These are phyloP conservation scores for Otatea glauca DNA, from an alignment of 176 grass and related monocot genomes.

Conservation along the genomic window DNA sequence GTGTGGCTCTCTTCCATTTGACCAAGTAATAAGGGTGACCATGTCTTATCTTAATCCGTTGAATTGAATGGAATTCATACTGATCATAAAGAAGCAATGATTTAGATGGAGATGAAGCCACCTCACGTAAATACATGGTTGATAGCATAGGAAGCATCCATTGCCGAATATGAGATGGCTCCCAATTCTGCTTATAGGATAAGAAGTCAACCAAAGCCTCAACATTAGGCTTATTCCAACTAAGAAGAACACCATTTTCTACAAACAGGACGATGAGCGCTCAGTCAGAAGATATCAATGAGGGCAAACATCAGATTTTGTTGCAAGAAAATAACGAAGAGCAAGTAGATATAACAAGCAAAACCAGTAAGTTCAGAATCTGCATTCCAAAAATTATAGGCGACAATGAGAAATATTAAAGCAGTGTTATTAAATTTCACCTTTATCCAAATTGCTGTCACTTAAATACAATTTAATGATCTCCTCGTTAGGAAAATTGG, in stretches of 20 bases:
- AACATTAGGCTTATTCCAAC: slow-evolving; percentile 78
- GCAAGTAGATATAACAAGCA: neutral
- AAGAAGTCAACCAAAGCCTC: slow-evolving; percentile 82
- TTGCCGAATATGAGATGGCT: slow-evolving; percentile 85
- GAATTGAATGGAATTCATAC: slow-evolving; percentile 82
- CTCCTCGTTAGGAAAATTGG: slow-evolving; percentile 86
- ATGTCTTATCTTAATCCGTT: slow-evolving; percentile 70
- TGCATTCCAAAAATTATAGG: neutral
- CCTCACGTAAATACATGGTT: slow-evolving; percentile 78
- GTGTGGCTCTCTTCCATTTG: slow-evolving; percentile 68
- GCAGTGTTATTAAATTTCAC: slow-evolving; percentile 37
- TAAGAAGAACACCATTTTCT: slow-evolving; percentile 62
- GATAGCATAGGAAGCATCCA: slow-evolving; percentile 81
- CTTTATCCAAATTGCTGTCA: slow-evolving; percentile 58
- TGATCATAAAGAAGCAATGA: slow-evolving; percentile 67
- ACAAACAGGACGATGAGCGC: slow-evolving; percentile 39
- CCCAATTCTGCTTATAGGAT: slow-evolving; percentile 75
- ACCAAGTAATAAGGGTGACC: slow-evolving; percentile 82
- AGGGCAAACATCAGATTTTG: neutral
- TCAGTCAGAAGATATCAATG: neutral
- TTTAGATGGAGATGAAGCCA: slow-evolving; percentile 48
- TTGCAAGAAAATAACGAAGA: neutral
- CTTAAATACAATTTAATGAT: slow-evolving; percentile 88
- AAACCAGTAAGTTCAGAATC: neutral
- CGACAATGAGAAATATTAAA: neutral